Evolutionary conservation across 176 grass and related monocot genomes (phyloP), one percentile per base, ranked within the genome.

Genomic region (Otatea glauca): DNA sequence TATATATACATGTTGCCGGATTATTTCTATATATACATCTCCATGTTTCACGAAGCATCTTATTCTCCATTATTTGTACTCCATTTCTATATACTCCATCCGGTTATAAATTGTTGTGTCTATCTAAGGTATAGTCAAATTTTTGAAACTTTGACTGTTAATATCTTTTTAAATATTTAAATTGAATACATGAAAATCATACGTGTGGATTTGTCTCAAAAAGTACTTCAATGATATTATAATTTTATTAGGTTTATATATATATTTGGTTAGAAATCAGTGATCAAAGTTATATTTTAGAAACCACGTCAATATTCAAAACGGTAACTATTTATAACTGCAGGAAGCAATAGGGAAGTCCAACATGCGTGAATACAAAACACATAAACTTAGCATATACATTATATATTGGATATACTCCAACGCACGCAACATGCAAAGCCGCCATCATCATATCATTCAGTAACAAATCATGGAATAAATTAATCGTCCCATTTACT

Each of bases 41-140:
- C 32, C 64, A 24, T 15, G 18, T 50, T 79, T 49, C 32, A 14
- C 4, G 6, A 35, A 55, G 78, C 63, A 74, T 74, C 81, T 1
- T 50, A 74, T 74, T 64, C 70, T 64, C 56, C 81, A 74, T 73
- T 73, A 15, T 24, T 24, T 38, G 18, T 74, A 49, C 12, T 74
- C 29, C 29, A 29, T 29, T 29, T 21, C 27, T 35, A 54, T 8
- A 4, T 43, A 61, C 29, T 29, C 29, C 29, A 1, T 29, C 1
- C 1, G 0, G 29, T 29, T 1, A 29, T 1, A 29, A 29, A 29
- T 29, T 1, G 29, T 29, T 29, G 29, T 29, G 29, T 29, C 1
- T 29, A 29, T 1, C 1, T 1, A 29, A 29, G 29, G 29, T 29
- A 29, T 29, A 29, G 29, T 1, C 29, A 29, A 29, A 29, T 1